Evolutionary conservation across 164 flowering plant species (phyloP), one percentile per base, ranked within the genome.

Genomic region (Stephania japonica): DNA sequence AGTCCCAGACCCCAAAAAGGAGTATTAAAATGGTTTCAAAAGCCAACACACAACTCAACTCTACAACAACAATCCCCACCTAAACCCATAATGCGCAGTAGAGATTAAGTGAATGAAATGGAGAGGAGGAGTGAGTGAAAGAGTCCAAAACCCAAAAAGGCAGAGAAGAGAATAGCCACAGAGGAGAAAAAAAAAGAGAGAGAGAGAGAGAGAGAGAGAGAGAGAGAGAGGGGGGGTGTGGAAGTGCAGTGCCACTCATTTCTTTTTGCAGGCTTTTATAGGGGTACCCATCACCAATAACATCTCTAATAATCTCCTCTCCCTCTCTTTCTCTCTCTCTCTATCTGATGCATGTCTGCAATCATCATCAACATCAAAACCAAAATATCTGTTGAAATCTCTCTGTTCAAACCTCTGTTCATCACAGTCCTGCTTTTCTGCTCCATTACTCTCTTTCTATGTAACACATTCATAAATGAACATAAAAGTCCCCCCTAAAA

Each of bases 361-460:
- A 86, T 85, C 65, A 86, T 82, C 83, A 81, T 79, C 78, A 86
- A 84, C 65, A 86, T 82, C 83, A 81, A 75, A 84, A 83, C 72
- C 81, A 86, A 82, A 80, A 83, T 80, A 86, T 81, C 83, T 83
- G 38, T 4, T 32, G 85, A 83, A 85, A 80, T 82, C 83, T 80
- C 84, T 79, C 91, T 85, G 88, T 79, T 84, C 76, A 75, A 80
- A 79, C 82, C 76, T 38, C 91, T 87, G 91, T 87, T 78, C 82
- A 80, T 80, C 78, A 76, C 90, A 86, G 84, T 44, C 27, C 44
- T 32, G 38, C 38, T 23, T 49, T 21, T 11, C 67, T 72, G 68
- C 73, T 38, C 50, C 70, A 23, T 32, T 74, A 61, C 38, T 32
- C 4, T 32, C 38, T 32, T 32, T 32, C 38, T 32, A 2, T 32